Conservation (phyloP, 2,329 filamentous ascomycete genomes). For the Colletotrichum spaethianum region DNA sequence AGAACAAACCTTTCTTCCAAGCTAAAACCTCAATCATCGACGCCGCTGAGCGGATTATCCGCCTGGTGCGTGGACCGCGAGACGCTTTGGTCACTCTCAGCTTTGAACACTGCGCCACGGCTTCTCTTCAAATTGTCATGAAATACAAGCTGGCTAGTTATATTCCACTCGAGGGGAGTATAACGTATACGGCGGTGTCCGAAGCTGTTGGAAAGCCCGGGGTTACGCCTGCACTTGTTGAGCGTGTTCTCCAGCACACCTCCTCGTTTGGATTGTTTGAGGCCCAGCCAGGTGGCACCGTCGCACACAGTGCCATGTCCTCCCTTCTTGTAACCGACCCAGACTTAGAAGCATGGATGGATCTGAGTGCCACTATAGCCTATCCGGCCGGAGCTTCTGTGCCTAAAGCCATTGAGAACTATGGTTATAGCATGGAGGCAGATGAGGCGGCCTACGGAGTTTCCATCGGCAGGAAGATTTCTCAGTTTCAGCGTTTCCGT, state of each 20-base stretch:
- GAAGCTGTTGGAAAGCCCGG: background rate
- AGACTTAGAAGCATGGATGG: conserved; percentile 26
- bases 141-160: conserved; percentile 19
- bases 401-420: background rate
- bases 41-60: conserved; percentile 5
- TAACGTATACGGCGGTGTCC: background rate
- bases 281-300: background rate
- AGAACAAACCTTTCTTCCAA: conserved; percentile 5
- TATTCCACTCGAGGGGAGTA: conserved; percentile 1
- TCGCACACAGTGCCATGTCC: conserved; percentile 15
- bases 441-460: conserved; percentile 22
- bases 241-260: conserved; percentile 6
- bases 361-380: conserved; percentile 8
- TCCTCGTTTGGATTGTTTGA: conserved; percentile 12
- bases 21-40: conserved; percentile 14
- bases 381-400: conserved; percentile 15
- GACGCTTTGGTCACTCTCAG: conserved; percentile 14
- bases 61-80: background rate
- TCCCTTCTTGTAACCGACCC: conserved; percentile 1
- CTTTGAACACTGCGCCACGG: conserved; percentile 19
- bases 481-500: conserved; percentile 14
- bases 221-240: conserved; percentile 4
- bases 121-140: conserved; percentile 10
- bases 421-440: conserved; percentile 26
- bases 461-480: conserved; percentile 7